phyloP scores from a whole-genome alignment of 192 early-diverging fungal species.

The Allomyces arbusculus region DNA sequence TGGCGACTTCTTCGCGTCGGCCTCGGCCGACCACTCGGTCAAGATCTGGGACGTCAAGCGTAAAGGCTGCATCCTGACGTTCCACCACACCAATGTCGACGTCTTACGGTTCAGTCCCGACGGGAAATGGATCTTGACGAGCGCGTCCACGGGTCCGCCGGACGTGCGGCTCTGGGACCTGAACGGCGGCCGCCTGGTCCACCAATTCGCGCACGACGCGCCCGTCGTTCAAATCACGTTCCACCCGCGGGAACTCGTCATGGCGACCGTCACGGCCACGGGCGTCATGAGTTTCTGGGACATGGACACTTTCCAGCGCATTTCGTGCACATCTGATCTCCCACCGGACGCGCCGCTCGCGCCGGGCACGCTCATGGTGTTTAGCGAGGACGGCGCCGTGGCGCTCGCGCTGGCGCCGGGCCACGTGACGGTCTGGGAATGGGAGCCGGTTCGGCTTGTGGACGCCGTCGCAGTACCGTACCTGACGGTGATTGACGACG shows the following conservation, averaged over 20 bases:
- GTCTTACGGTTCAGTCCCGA: slow-evolving; percentile 32
- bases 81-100: slow-evolving; percentile 7
- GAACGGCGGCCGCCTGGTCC: slow-evolving; percentile 6
- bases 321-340: neutral
- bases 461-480: neutral
- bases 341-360: neutral
- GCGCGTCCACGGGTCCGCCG: neutral
- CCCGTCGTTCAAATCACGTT: neutral
- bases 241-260: neutral
- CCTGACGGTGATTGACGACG: neutral
- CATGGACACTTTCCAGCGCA: neutral
- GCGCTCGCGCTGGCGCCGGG: neutral
- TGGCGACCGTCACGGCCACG: neutral
- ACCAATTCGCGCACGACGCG: slow-evolving; percentile 2
- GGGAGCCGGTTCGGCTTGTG: neutral
- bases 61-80: slow-evolving; percentile 41
- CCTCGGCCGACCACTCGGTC: slow-evolving; percentile 23
- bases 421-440: neutral
- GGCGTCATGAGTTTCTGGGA: neutral
- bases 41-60: slow-evolving; percentile 43
- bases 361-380: neutral
- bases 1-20: slow-evolving; percentile 45
- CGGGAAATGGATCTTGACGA: slow-evolving; percentile 28
- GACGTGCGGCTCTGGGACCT: slow-evolving; percentile 7
- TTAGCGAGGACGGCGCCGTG: neutral